These are phyloP conservation scores for Microdochium paspali DNA, from an alignment of 2,329 filamentous ascomycete species.

Conservation along the genomic window DNA sequence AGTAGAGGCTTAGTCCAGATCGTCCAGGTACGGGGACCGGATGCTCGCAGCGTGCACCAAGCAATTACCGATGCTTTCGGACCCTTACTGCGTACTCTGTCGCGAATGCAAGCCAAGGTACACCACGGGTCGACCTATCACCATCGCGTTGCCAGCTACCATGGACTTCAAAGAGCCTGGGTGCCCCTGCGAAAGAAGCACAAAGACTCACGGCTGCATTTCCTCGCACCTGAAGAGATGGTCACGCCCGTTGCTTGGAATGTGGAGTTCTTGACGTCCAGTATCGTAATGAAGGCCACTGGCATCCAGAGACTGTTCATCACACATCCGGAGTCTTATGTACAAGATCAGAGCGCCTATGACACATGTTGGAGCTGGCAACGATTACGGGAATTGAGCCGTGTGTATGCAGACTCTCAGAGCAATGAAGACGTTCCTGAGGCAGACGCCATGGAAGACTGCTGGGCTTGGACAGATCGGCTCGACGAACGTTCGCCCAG, in stretches of 20 bases:
- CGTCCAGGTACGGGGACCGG: constrained; percentile 50
- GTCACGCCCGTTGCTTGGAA: constrained; percentile 64
- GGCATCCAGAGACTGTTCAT: constrained; percentile 60
- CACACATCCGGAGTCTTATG: constrained; percentile 65
- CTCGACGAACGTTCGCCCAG: constrained; percentile 47
- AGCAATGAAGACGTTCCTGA: constrained; percentile 41
- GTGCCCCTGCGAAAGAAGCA: constrained; percentile 70
- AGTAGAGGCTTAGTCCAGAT: constrained; percentile 64
- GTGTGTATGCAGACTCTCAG: constrained; percentile 39
- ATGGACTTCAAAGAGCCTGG: constrained; percentile 59
- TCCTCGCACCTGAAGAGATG: constrained; percentile 64
- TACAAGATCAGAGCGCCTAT: constrained; percentile 50
- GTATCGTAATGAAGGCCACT: constrained; percentile 63
- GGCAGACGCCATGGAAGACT: constrained; percentile 52
- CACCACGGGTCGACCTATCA: constrained; percentile 21
- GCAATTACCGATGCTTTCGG: constrained; percentile 56
- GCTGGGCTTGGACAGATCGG: constrained; percentile 57
- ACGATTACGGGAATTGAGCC: constrained; percentile 51
- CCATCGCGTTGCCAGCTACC: constrained; percentile 31
- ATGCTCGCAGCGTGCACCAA: constrained; percentile 58
- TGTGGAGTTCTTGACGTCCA: constrained; percentile 58
- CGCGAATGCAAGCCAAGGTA: constrained; percentile 19
- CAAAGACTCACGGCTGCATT: constrained; percentile 63
- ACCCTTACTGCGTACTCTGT: constrained; percentile 38
- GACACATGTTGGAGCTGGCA: constrained; percentile 62